Conservation (phyloP, 1,139 yeast genomes). For the Zhuliangozyma parablackwelliae region DNA sequence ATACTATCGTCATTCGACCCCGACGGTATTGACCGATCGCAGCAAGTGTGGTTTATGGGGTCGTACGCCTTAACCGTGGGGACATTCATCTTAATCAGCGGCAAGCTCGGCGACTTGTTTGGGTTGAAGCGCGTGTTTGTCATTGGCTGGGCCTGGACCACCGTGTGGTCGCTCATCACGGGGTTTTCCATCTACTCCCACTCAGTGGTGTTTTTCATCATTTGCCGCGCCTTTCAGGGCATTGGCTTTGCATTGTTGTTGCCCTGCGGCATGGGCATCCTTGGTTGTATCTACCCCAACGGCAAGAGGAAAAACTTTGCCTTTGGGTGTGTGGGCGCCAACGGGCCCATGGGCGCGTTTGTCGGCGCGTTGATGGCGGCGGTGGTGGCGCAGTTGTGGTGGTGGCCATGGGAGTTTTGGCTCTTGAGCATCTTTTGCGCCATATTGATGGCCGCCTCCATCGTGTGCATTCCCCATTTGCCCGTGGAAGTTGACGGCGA, state of each 20-base stretch:
- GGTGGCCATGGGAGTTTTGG: constrained; percentile 56
- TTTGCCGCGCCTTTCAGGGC: constrained; percentile 52
- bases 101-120: constrained; percentile 51
- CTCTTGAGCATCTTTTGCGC: constrained; percentile 35
- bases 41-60: constrained; percentile 53
- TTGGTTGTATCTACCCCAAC: constrained; percentile 36
- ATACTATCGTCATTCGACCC: constrained; percentile 25
- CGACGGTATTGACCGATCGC: constrained; percentile 14
- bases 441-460: constrained; percentile 23
- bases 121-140: constrained; percentile 43
- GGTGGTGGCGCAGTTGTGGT: constrained; percentile 33
- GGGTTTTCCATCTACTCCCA: constrained; percentile 44
- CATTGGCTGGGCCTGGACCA: constrained; percentile 42
- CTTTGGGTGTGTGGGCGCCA: constrained; percentile 49
- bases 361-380: constrained; percentile 48
- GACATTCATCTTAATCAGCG: constrained; percentile 47
- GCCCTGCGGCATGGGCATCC: constrained; percentile 51
- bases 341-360: constrained; percentile 54
- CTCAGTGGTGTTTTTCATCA: constrained; percentile 43
- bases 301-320: constrained; percentile 48
- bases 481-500: background rate
- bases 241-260: constrained; percentile 50
- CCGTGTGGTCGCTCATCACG: constrained; percentile 43
- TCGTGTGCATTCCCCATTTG: constrained; percentile 29
- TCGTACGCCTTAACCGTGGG: constrained; percentile 55